phyloP scores from a whole-genome alignment of 2,329 filamentous ascomycete genomes.

The Penicillium polonicum region DNA sequence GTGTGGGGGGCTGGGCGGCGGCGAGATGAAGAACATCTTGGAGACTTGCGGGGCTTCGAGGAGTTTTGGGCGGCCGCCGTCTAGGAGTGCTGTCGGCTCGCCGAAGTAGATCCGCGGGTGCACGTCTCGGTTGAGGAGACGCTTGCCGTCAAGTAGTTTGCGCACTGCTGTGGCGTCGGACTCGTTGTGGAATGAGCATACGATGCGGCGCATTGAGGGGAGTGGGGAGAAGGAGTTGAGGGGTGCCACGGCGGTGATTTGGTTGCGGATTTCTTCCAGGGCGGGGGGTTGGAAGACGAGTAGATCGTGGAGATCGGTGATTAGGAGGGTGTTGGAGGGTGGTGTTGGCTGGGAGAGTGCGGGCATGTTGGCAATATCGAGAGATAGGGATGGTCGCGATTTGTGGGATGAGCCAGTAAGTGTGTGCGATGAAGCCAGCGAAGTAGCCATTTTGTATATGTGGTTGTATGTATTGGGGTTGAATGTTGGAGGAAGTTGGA shows the following conservation, averaged over 20 bases:
- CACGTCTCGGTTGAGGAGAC: slow-evolving; percentile 34
- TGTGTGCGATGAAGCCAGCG: slow-evolving; percentile 3
- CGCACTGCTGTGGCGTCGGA: slow-evolving; percentile 46
- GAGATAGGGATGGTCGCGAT: slow-evolving; percentile 41
- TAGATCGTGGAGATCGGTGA: slow-evolving; percentile 49
- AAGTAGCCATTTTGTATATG: slow-evolving; percentile 26
- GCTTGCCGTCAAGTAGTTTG: slow-evolving; percentile 42
- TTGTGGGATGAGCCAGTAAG: slow-evolving; percentile 21
- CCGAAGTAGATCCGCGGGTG: slow-evolving; percentile 54
- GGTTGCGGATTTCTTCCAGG: slow-evolving; percentile 44
- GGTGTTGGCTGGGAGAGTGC: slow-evolving; percentile 47
- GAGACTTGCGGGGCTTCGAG: slow-evolving; percentile 57
- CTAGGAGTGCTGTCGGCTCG: slow-evolving; percentile 48
- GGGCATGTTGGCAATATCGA: slow-evolving; percentile 49
- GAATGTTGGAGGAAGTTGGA: slow-evolving; percentile 5
- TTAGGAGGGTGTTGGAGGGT: slow-evolving; percentile 52
- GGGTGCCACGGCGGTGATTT: slow-evolving; percentile 42
- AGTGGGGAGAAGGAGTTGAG: slow-evolving; percentile 54
- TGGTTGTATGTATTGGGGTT: slow-evolving; percentile 1
- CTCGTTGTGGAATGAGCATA: slow-evolving; percentile 49
- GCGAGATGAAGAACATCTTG: slow-evolving; percentile 66
- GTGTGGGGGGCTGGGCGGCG: slow-evolving; percentile 62
- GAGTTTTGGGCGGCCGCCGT: slow-evolving; percentile 43
- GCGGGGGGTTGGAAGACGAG: slow-evolving; percentile 48
- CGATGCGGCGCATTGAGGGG: slow-evolving; percentile 51